These are phyloP conservation scores for Chrysopogon serrulatus DNA, from an alignment of 176 grass and related monocot species.

Conservation along the genomic window DNA sequence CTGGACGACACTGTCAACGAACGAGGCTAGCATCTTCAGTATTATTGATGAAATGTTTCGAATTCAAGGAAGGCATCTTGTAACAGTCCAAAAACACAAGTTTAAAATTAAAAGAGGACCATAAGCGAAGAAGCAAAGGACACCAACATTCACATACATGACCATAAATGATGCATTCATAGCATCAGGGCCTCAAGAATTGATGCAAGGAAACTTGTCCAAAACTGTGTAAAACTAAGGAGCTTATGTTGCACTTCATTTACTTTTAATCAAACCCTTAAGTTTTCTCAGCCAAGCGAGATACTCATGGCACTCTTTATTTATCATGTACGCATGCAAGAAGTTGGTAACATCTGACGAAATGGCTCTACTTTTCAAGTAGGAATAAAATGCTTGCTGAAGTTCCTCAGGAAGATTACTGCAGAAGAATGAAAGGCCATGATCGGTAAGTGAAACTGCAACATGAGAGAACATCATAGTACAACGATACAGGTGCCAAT, in stretches of 20 bases:
- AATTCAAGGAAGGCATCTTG: background rate
- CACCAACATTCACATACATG: background rate
- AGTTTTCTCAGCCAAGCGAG: constrained; percentile 42
- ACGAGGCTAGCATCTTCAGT: too few species aligned
- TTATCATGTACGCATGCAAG: constrained; percentile 49
- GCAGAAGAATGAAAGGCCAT: background rate
- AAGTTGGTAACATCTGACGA: constrained; percentile 24
- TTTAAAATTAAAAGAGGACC: background rate
- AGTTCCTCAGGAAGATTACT: constrained; percentile 29
- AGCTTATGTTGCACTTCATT: background rate
- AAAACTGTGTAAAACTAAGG: background rate
- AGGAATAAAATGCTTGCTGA: constrained; percentile 29
- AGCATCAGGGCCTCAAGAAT: background rate
- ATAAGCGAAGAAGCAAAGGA: background rate
- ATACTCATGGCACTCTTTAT: constrained; percentile 43
- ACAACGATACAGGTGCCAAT: background rate
- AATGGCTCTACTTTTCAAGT: constrained; percentile 35
- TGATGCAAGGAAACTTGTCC: background rate
- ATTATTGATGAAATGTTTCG: background rate
- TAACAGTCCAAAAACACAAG: background rate
- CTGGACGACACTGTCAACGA: too few species aligned
- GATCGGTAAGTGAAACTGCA: background rate
- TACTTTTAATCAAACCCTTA: constrained; percentile 26
- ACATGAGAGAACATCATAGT: background rate
- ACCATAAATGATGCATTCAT: background rate